Evolutionary conservation across 2,329 filamentous ascomycete species (phyloP).

Genomic region (Clarireedia hainanense): DNA sequence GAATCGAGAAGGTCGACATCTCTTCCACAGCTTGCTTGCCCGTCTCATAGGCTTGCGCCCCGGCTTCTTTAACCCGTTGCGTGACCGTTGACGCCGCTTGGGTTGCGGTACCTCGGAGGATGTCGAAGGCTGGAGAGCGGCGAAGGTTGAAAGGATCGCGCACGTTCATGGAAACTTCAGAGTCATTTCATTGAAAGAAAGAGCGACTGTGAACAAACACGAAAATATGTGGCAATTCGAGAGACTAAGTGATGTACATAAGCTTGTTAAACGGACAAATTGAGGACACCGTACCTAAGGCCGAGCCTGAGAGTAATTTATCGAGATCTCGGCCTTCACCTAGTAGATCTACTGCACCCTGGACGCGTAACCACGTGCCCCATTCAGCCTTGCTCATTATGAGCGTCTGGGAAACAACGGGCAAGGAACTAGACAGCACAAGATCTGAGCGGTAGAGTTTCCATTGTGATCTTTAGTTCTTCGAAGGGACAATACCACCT

Average conservation of each 20-base stretch:
- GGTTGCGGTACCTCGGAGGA: conserved; percentile 42
- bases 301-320: no score
- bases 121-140: conserved; percentile 40
- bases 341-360: no score
- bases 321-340: no score
- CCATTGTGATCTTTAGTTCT: no score
- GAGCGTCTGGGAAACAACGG: no score
- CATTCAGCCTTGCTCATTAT: no score
- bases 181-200: conserved; percentile 21
- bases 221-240: neutral
- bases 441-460: no score
- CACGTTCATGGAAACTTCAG: conserved; percentile 27
- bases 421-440: no score
- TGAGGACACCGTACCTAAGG: neutral
- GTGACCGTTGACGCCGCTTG: conserved; percentile 37
- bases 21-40: conserved; percentile 34
- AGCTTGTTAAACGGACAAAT: neutral
- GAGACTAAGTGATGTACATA: neutral
- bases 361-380: no score
- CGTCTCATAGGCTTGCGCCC: conserved; percentile 40
- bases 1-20: conserved; percentile 57
- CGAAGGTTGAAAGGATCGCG: conserved; percentile 31
- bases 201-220: conserved; percentile 14
- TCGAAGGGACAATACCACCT: no score
- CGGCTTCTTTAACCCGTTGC: conserved; percentile 42